These are phyloP conservation scores for Fusarium sp. DNA, from an alignment of 2,329 filamentous ascomycete genomes.

Conservation along the genomic window DNA sequence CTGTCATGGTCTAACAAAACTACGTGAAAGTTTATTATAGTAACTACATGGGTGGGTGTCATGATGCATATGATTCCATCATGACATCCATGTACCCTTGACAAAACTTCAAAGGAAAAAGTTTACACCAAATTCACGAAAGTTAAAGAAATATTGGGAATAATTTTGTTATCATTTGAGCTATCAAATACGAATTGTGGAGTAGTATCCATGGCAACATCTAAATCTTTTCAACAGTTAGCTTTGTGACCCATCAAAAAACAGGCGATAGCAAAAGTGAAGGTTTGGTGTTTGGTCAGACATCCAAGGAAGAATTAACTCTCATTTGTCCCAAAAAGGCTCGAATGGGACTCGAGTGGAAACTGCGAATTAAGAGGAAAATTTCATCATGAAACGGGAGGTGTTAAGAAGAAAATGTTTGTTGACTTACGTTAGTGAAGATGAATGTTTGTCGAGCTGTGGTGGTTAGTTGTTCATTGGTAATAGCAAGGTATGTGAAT, in stretches of 20 bases:
- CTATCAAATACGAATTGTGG: not conserved
- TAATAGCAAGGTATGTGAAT: constrained; percentile 18
- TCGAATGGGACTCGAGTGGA: constrained; percentile 81
- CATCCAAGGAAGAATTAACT: constrained; percentile 81
- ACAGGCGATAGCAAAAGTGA: constrained; percentile 22
- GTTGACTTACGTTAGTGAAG: constrained; percentile 36
- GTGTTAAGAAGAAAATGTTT: constrained; percentile 7
- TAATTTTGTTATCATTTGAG: not conserved
- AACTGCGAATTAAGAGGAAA: constrained; percentile 86
- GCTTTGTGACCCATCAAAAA: constrained; percentile 28
- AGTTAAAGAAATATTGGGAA: not conserved
- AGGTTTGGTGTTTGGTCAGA: constrained; percentile 64
- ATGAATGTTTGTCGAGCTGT: constrained; percentile 17
- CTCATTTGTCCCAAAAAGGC: constrained; percentile 78
- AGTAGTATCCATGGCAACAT: constrained; percentile 3
- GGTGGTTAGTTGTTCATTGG: constrained; percentile 8
- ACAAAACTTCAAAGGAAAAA: not conserved
- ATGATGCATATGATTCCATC: not conserved
- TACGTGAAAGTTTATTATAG: not conserved
- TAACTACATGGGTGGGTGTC: not conserved
- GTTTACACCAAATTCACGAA: not conserved
- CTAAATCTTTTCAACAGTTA: constrained; percentile 41
- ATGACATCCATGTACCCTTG: not conserved
- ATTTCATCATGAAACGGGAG: constrained; percentile 73
- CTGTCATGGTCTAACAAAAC: no score